A percentile compares a stretch with the other conserved stretches of the same genome.
phyloP scores from a whole-genome alignment of 768 basidiomycete genomes.

The Lactifluus hygrophoroides region DNA sequence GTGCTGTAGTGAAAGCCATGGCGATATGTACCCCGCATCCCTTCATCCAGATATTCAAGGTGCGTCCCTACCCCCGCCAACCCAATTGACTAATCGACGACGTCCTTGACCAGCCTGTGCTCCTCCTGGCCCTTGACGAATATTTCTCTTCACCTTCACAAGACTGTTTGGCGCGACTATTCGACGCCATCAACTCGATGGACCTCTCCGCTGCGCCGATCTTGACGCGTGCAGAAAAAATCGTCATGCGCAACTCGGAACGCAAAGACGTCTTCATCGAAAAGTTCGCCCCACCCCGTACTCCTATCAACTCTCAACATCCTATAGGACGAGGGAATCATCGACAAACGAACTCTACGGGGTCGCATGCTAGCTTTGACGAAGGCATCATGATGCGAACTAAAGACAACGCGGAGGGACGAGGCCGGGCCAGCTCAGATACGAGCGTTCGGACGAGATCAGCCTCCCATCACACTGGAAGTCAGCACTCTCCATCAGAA shows the following conservation, averaged over 20 bases:
- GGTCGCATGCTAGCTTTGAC: constrained; percentile 63
- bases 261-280: constrained; percentile 89
- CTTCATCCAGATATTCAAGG: constrained; percentile 95
- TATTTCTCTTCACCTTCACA: constrained; percentile 87
- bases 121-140: constrained; percentile 90
- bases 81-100: neutral
- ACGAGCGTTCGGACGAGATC: neutral
- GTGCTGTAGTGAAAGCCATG: constrained; percentile 87
- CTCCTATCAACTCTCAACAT: constrained; percentile 3
- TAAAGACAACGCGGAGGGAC: constrained; percentile 5
- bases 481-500: constrained; percentile 55
- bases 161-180: constrained; percentile 82
- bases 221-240: constrained; percentile 73
- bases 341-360: constrained; percentile 25
- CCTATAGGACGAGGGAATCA: constrained; percentile 10
- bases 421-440: constrained; percentile 13
- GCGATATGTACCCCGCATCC: constrained; percentile 91
- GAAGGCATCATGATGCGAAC: constrained; percentile 47
- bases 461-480: constrained; percentile 23
- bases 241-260: constrained; percentile 84
- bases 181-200: constrained; percentile 91
- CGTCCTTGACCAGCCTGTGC: constrained; percentile 60
- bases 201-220: constrained; percentile 71
- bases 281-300: constrained; percentile 41
- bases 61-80: constrained; percentile 25